Evolutionary conservation across 148 eudicot genomes (phyloP).

Genomic region (Polygonum maritimum): DNA sequence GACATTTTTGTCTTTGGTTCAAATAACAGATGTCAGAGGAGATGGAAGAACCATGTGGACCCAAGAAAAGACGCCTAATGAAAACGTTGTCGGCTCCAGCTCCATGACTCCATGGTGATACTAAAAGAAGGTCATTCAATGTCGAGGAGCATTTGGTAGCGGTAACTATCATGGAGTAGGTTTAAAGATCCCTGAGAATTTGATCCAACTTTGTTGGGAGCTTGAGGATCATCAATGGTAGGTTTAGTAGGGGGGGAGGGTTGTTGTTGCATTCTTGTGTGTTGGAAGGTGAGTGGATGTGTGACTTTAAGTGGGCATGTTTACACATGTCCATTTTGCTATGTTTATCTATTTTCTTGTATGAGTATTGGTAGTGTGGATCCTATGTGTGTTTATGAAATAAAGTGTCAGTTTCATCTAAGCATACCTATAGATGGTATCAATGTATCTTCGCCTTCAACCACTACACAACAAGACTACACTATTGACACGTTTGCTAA

Average conservation of each 20-base stretch:
- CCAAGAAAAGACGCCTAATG: slow-evolving; percentile 49
- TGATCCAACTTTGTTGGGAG: neutral
- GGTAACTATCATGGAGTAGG: neutral
- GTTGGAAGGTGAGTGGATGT: neutral
- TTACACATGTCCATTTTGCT: neutral
- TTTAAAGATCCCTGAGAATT: neutral
- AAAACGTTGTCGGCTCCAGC: slow-evolving; percentile 52
- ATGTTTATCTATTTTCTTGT: neutral
- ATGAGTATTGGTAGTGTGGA: too few relatives aligned
- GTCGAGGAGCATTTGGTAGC: neutral
- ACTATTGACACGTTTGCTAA: neutral
- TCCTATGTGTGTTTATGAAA: too few relatives aligned
- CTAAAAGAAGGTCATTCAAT: neutral
- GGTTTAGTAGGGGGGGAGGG: neutral
- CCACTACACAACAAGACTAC: neutral
- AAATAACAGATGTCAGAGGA: slow-evolving; percentile 46
- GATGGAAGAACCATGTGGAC: slow-evolving; percentile 44
- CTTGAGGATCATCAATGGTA: neutral
- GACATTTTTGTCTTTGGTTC: neutral
- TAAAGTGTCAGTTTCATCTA: too few relatives aligned
- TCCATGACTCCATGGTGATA: slow-evolving; percentile 40
- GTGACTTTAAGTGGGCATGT: neutral
- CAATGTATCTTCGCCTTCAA: too few relatives aligned
- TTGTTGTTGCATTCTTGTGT: neutral
- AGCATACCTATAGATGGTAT: too few relatives aligned